phyloP scores from a whole-genome alignment of 2,329 filamentous ascomycete genomes.

The Raffaelea deltoideospora region DNA sequence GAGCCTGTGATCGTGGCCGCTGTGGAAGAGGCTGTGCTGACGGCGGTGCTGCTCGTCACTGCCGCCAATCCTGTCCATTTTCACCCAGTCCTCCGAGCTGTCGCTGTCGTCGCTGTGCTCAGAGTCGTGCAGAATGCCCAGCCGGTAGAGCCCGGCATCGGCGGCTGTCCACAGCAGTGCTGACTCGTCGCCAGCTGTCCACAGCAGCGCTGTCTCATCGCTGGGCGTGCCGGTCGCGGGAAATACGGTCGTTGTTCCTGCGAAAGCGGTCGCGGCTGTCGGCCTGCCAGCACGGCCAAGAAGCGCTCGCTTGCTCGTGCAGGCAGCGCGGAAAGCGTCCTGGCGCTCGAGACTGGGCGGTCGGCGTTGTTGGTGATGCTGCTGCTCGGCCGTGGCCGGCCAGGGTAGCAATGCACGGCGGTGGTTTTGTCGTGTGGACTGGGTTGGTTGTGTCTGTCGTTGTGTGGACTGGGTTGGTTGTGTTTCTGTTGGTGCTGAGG shows the following conservation, averaged over 20 bases:
- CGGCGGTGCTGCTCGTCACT: background rate
- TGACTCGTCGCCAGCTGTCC: no score
- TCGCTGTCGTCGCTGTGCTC: slow-evolving; percentile 23
- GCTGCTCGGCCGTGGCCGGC: no score
- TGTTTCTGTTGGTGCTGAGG: background rate
- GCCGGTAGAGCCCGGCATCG: slow-evolving; percentile 25
- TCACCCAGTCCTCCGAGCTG: background rate
- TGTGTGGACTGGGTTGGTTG: no score
- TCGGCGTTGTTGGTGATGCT: slow-evolving; percentile 12
- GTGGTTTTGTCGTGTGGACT: no score
- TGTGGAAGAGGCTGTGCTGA: slow-evolving; percentile 12
- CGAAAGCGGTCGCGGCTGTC: no score
- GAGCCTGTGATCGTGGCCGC: slow-evolving; percentile 21
- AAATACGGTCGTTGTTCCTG: no score
- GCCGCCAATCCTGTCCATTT: background rate
- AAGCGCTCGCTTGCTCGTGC: slow-evolving; percentile 23
- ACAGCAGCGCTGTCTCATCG: background rate
- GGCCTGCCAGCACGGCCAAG: no score
- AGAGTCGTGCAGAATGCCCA: slow-evolving; percentile 30
- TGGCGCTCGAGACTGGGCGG: slow-evolving; percentile 28
- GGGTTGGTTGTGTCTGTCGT: no score
- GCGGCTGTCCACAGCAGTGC: slow-evolving; percentile 10
- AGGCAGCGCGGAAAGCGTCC: slow-evolving; percentile 28
- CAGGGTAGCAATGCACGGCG: background rate
- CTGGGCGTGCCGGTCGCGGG: slow-evolving; percentile 1